Evolutionary conservation across 306 rosid species (phyloP), one percentile per base, ranked within the genome.

Genomic region (Alnus rubra): DNA sequence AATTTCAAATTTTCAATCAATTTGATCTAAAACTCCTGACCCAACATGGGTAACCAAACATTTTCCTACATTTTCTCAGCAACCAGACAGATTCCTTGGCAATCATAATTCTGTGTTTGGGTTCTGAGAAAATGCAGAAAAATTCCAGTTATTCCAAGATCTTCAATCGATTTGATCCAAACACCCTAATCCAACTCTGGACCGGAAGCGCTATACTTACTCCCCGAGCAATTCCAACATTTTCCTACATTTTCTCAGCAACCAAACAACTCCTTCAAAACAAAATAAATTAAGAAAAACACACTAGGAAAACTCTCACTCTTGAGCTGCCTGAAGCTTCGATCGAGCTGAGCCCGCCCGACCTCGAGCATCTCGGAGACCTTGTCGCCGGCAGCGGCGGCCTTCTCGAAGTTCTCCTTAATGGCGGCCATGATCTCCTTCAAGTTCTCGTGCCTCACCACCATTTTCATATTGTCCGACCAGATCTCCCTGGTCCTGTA

Each of bases 381-480:
- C 80, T 88, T 82, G 71, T 96, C 94, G 23, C 99, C 99, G 7
- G 94, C 94, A 3, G 72, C 39, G 1, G 99, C 96, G 1, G 98
- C 97, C 45, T 83, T 89, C 5, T 96, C 98, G 55, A 96, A 96
- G 74, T 93, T 87, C 59, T 96, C 94, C 79, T 67, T 89, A 49
- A 96, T 89, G 0, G 99, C 93, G 12, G 91, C 94, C 56, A 91
- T 93, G 30, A 96, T 96, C 88, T 96, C 99, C 90, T 84, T 91
- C 92, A 96, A 84, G 80, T 96, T 90, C 81, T 71, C 89, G 69
- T 96, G 99, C 77, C 99, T 88, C 73, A 96, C 98, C 76, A 96
- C 96, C 93, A 96, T 88, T 77, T 82, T 93, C 94, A 90, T 82
- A 74, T 93, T 93, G 0, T 59, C 65, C 65, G 37, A 23, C 47